These are phyloP conservation scores for Cercophora scortea DNA, from an alignment of 495 filamentous ascomycete species.

Conservation along the genomic window DNA sequence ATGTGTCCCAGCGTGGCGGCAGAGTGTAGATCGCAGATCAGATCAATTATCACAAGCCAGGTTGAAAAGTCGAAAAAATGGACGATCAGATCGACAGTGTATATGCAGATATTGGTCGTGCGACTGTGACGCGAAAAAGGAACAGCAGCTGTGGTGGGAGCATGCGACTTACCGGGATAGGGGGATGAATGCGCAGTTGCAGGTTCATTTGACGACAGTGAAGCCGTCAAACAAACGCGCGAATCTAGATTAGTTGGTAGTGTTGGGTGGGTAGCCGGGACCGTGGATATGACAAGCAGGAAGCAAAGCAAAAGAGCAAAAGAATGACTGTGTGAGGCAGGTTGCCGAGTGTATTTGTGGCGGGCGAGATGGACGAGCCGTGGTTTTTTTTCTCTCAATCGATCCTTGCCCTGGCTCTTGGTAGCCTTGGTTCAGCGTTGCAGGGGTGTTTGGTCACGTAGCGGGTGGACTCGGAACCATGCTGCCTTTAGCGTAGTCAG, in stretches of 20 bases:
- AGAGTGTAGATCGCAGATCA: too few species aligned
- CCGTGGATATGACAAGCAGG: slow-evolving; percentile 4
- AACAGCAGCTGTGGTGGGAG: not conserved
- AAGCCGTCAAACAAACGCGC: slow-evolving; percentile 61
- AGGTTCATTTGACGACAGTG: slow-evolving; percentile 63
- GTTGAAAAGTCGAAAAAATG: too few species aligned
- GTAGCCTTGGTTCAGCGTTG: not conserved
- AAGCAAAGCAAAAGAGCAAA: slow-evolving; percentile 12
- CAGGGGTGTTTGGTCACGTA: not conserved
- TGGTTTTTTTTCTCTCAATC: slow-evolving; percentile 1
- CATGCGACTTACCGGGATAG: slow-evolving; percentile 41
- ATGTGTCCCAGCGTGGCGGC: too few species aligned
- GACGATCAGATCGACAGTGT: too few species aligned
- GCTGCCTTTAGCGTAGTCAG: slow-evolving; percentile 3
- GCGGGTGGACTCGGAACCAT: slow-evolving; percentile 17
- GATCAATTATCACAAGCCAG: too few species aligned
- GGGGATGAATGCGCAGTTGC: slow-evolving; percentile 39
- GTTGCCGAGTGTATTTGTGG: slow-evolving; percentile 2
- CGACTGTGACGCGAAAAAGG: not conserved
- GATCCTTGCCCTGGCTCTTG: not conserved
- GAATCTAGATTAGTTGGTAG: slow-evolving; percentile 16
- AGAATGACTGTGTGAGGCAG: slow-evolving; percentile 1
- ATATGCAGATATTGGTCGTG: too few species aligned
- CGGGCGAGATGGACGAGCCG: not conserved
- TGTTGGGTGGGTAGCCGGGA: slow-evolving; percentile 7